A percentile compares a stretch with the other conserved stretches of the same genome.
phyloP scores from a whole-genome alignment of 352 stramenopile species.

The Blastocystis sp. region DNA sequence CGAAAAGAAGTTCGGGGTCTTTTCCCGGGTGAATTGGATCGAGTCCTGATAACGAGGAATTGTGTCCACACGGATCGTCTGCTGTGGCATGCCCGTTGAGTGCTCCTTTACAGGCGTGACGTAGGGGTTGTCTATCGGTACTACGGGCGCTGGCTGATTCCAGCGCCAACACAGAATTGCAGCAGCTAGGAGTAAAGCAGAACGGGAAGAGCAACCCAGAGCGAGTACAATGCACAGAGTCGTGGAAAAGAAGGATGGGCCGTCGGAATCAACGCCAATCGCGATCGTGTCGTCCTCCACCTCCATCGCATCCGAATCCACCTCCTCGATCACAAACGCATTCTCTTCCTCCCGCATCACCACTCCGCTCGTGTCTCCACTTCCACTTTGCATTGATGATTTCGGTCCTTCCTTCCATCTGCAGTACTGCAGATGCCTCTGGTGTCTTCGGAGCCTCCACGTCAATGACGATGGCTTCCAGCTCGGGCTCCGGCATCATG shows the following conservation, averaged over 20 bases:
- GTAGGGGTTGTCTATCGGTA: neutral
- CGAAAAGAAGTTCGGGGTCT: neutral
- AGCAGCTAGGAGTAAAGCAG: neutral
- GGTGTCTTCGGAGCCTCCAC: neutral
- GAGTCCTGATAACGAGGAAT: constrained; percentile 46
- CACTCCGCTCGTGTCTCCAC: neutral
- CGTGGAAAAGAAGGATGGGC: neutral
- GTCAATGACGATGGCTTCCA: neutral
- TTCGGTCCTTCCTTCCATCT: neutral
- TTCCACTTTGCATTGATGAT: no score
- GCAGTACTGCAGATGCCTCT: neutral
- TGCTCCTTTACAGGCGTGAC: constrained; percentile 13
- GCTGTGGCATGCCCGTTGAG: neutral
- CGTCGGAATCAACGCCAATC: neutral
- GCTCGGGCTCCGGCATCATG: no score
- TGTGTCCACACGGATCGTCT: neutral
- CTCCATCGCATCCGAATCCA: neutral
- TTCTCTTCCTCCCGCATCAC: constrained; percentile 44
- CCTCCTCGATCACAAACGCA: constrained; percentile 52
- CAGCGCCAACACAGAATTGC: neutral
- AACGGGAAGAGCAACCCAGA: neutral
- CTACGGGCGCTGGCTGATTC: neutral
- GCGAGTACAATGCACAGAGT: neutral
- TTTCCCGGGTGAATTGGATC: constrained; percentile 3
- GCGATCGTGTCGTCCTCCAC: neutral